A percentile compares a stretch with the other conserved stretches of the same genome.
Conservation (phyloP, 2,329 filamentous ascomycete genomes). For the Pezicula rhizophila region DNA sequence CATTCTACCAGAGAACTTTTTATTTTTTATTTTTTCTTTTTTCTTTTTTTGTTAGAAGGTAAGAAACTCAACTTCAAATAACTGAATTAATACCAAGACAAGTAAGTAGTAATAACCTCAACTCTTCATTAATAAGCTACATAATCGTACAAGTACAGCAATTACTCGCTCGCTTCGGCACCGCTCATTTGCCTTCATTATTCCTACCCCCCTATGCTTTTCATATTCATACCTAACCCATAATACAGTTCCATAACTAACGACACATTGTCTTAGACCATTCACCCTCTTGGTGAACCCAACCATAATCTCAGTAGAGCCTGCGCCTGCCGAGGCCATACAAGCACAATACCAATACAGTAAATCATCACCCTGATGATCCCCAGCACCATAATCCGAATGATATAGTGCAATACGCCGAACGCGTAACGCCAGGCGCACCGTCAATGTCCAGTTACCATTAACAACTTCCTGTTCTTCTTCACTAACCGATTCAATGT, state of each 20-base stretch:
- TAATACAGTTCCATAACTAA: not conserved
- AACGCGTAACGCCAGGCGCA: slow-evolving; percentile 1
- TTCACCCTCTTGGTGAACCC: not conserved
- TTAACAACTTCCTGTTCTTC: slow-evolving; percentile 50
- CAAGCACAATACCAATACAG: slow-evolving; percentile 1
- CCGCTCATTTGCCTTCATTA: no score
- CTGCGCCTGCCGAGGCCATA: not conserved
- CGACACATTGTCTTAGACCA: not conserved
- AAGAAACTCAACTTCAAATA: no score
- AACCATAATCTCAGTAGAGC: not conserved
- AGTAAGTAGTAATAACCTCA: no score
- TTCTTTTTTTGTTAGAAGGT: no score
- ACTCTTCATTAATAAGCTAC: no score
- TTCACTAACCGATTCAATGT: slow-evolving; percentile 52
- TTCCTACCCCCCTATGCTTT: no score
- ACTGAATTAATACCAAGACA: no score
- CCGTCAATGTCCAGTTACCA: slow-evolving; percentile 31
- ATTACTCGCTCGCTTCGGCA: no score
- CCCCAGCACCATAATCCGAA: not conserved
- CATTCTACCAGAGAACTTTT: no score
- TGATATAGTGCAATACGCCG: not conserved
- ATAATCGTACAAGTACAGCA: no score
- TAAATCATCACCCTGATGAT: slow-evolving; percentile 1
- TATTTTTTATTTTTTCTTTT: no score
- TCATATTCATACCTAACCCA: no score